These are phyloP conservation scores for Penicillium simplicissimum DNA, from an alignment of 495 filamentous ascomycete species.

Conservation along the genomic window DNA sequence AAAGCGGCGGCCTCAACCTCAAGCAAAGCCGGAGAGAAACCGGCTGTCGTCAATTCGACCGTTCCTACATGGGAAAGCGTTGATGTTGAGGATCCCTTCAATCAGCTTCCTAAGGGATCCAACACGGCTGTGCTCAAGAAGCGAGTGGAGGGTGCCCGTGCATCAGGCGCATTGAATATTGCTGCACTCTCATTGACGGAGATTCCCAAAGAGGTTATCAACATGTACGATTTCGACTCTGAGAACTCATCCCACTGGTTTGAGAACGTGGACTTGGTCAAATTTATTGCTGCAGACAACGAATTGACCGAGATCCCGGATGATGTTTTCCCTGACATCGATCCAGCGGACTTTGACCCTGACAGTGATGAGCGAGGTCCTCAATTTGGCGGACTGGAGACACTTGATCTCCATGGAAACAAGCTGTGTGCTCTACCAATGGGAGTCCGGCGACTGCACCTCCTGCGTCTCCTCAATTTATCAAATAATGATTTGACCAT, in stretches of 20 bases:
- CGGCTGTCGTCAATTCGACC: slow-evolving; percentile 23
- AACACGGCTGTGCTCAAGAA: slow-evolving; percentile 67
- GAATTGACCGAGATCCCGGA: slow-evolving; percentile 75
- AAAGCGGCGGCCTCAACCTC: slow-evolving; percentile 57
- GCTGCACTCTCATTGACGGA: slow-evolving; percentile 77
- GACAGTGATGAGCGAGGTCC: slow-evolving; percentile 66
- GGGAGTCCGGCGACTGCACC: slow-evolving; percentile 70
- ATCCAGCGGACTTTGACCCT: slow-evolving; percentile 53
- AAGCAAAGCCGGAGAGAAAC: slow-evolving; percentile 19
- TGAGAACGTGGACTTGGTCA: slow-evolving; percentile 88
- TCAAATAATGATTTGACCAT: slow-evolving; percentile 79
- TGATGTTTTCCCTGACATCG: slow-evolving; percentile 72
- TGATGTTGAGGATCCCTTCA: slow-evolving; percentile 66
- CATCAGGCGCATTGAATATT: slow-evolving; percentile 85
- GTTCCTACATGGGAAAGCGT: slow-evolving; percentile 42
- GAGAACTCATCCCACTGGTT: slow-evolving; percentile 72
- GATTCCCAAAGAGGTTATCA: slow-evolving; percentile 80
- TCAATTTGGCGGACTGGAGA: slow-evolving; percentile 82
- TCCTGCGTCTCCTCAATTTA: slow-evolving; percentile 79
- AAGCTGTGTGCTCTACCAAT: slow-evolving; percentile 67
- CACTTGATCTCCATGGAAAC: slow-evolving; percentile 86
- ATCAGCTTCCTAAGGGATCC: slow-evolving; percentile 60
- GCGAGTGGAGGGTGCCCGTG: slow-evolving; percentile 72
- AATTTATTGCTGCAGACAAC: slow-evolving; percentile 89
- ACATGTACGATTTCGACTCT: slow-evolving; percentile 80